A percentile compares a stretch with the other conserved stretches of the same genome.
Evolutionary conservation across 805 yeast species (phyloP).

Genomic region (Pichia rugopelliculosa): DNA sequence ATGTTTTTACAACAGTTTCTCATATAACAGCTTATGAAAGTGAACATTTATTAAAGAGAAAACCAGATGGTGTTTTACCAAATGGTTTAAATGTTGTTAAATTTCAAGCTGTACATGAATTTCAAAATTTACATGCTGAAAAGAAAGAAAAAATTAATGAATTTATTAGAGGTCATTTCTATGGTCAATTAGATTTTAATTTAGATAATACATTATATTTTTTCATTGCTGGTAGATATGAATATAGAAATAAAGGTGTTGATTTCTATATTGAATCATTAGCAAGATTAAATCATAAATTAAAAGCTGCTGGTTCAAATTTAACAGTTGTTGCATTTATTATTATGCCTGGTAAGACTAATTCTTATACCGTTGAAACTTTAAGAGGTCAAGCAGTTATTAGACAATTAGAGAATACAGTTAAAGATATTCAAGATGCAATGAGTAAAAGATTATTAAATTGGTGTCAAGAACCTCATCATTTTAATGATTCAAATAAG

Average conservation of each 20-base stretch:
- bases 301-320: constrained; percentile 74
- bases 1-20: constrained; percentile 95
- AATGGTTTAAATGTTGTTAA: constrained; percentile 93
- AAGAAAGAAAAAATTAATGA: constrained; percentile 90
- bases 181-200: constrained; percentile 93
- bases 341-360: constrained; percentile 95
- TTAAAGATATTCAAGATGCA: constrained; percentile 75
- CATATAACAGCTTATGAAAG: constrained; percentile 96
- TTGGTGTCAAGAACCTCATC: constrained; percentile 53
- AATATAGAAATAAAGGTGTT: constrained; percentile 93
- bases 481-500: constrained; percentile 36
- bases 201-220: constrained; percentile 89
- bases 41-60: constrained; percentile 86
- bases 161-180: constrained; percentile 93
- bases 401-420: constrained; percentile 81
- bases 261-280: constrained; percentile 90
- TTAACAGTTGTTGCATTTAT: constrained; percentile 95
- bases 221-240: constrained; percentile 96
- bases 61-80: constrained; percentile 97
- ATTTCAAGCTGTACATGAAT: constrained; percentile 96
- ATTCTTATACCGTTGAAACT: constrained; percentile 93
- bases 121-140: constrained; percentile 90
- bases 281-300: constrained; percentile 83
- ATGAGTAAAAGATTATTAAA: constrained; percentile 87
- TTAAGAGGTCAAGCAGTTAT: constrained; percentile 94